Conservation (phyloP, 805 yeast genomes). For the Candida vaughaniae region DNA sequence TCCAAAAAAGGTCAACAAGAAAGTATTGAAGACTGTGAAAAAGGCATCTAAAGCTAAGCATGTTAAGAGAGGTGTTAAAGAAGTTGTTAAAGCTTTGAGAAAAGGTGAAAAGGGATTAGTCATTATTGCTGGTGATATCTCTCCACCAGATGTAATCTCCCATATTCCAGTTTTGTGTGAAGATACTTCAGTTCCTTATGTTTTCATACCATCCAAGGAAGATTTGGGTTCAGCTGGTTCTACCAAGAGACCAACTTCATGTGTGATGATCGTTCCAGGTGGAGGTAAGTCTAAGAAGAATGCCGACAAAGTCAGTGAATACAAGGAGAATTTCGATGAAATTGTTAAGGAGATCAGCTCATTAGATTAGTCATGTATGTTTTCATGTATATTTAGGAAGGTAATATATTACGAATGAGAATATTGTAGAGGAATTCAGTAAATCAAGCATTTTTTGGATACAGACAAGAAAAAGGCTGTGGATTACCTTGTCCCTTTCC, state of each 20-base stretch:
- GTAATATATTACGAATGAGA: not conserved
- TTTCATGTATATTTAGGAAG: slow-evolving; percentile 8
- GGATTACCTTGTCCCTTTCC: too few species aligned
- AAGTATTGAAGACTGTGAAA: slow-evolving; percentile 91
- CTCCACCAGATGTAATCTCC: slow-evolving; percentile 95
- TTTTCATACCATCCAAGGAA: slow-evolving; percentile 95
- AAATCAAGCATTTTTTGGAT: too few species aligned
- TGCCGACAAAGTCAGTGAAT: slow-evolving; percentile 70
- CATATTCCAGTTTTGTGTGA: slow-evolving; percentile 98
- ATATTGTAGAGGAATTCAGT: too few species aligned
- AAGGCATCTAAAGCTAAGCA: slow-evolving; percentile 98
- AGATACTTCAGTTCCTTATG: slow-evolving; percentile 85
- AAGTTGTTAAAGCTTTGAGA: slow-evolving; percentile 95
- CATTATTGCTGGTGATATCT: slow-evolving; percentile 95
- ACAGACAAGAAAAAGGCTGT: too few species aligned
- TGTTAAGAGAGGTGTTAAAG: slow-evolving; percentile 98
- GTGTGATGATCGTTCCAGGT: slow-evolving; percentile 96
- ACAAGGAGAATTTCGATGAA: slow-evolving; percentile 90
- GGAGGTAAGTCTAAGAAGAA: slow-evolving; percentile 82
- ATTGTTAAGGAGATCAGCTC: slow-evolving; percentile 83
- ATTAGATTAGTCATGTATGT: slow-evolving; percentile 17
- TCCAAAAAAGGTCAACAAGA: slow-evolving; percentile 91
- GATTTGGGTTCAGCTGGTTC: slow-evolving; percentile 99
- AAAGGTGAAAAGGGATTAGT: slow-evolving; percentile 98
- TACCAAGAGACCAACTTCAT: slow-evolving; percentile 97